Base-by-base conservation (phyloP, 257 asterid genomes). In the Misopates orontium region DNA sequence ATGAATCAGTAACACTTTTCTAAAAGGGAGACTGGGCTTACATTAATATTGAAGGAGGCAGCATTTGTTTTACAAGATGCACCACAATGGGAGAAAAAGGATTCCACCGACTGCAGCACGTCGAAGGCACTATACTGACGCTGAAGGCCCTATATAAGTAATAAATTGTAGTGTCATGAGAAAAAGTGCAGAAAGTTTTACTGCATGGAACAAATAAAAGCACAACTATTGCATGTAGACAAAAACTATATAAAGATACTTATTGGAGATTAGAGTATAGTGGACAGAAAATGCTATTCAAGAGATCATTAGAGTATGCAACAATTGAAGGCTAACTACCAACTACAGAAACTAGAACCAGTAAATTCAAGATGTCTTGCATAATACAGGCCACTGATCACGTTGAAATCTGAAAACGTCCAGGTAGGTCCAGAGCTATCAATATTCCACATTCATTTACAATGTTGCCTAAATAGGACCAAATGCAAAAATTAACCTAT, bases 31-130 rank as follows among this genome's bases (percentile, higher is more conserved):
- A 59, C 7, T 62, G 52, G 53, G 52, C 88, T 40, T 84, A 88
- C 96, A 74, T 87, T 86, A 58, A 84, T 80, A 56, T 72, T 73
- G 68, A 89, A 89, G 19, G 86, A 55, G 60, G 79, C 70, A 19
- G 87, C 59, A 66, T 87, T 87, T 71, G 79, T 68, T 73, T 85
- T 85, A 72, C 94, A 81, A 45, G 88, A 76, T 67, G 91, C 91
- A 44, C 95, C 95, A 24, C 71, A 32, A 42, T 70, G 72, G 66
- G 74, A 32, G 71, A 90, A 73, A 75, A 79, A 86, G 69, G 93
- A 78, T 72, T 87, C 89, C 70, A 83, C 82, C 4, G 95, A 82
- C 80, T 82, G 87, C 90, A 93, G 69, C 76, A 90, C 88, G 56
- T 83, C 67, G 60, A 90, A 73, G 58, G 91, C 95, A 66, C 85